Conservation (phyloP, 2,329 filamentous ascomycete genomes). For the Pseudopithomyces chartarum region DNA sequence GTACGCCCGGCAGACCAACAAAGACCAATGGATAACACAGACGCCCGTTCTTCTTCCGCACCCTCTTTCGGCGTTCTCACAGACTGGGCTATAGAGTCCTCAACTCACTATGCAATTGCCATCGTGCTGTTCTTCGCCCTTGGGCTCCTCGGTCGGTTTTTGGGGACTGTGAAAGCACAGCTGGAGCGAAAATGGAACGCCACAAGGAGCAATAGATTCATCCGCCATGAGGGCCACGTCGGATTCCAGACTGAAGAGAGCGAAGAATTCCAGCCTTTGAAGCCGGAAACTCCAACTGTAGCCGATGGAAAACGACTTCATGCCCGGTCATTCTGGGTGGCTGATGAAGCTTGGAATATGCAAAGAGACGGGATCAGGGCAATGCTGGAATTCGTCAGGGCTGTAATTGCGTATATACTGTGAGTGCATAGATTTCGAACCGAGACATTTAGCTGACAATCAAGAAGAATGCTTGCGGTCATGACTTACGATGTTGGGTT, state of each 20-base stretch:
- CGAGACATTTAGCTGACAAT: not conserved
- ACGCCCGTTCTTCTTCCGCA: not conserved
- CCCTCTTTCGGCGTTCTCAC: conserved; percentile 35
- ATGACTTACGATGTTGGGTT: conserved; percentile 42
- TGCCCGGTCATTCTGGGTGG: conserved; percentile 21
- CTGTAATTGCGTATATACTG: conserved; percentile 36
- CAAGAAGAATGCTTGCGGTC: conserved; percentile 34
- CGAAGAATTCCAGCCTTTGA: conserved; percentile 7
- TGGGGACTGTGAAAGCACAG: conserved; percentile 32
- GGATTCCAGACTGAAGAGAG: not conserved
- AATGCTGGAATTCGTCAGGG: conserved; percentile 28
- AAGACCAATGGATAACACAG: not conserved
- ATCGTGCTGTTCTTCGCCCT: conserved; percentile 34
- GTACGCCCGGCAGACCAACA: not conserved
- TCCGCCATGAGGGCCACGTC: conserved; percentile 10
- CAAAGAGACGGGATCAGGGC: conserved; percentile 26
- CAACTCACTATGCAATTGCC: conserved; percentile 28
- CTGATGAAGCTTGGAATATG: conserved; percentile 24
- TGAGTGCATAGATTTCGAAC: conserved; percentile 13
- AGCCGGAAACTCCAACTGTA: not conserved
- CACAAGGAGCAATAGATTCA: conserved; percentile 1
- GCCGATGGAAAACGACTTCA: not conserved
- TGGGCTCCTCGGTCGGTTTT: conserved; percentile 36
- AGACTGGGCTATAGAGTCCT: conserved; percentile 33
- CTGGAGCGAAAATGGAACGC: conserved; percentile 27